These are phyloP conservation scores for Cantharellus cinnabarinus DNA, from an alignment of 768 basidiomycete species.

Conservation along the genomic window DNA sequence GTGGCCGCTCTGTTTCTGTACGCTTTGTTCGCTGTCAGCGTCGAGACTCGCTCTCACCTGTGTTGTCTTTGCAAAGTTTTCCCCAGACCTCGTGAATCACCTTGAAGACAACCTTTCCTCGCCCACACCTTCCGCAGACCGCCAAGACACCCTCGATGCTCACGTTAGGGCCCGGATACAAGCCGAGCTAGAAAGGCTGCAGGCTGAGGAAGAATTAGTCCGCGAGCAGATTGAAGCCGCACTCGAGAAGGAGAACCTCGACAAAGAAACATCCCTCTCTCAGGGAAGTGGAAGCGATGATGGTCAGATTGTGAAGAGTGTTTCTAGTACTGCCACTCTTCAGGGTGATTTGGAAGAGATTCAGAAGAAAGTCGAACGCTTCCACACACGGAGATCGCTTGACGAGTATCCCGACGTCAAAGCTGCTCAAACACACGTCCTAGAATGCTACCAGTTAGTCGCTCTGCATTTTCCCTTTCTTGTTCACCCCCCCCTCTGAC, in stretches of 20 bases:
- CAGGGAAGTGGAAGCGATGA: slow-evolving; percentile 2
- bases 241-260: slow-evolving; percentile 74
- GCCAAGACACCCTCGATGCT: slow-evolving; percentile 53
- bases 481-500: not conserved
- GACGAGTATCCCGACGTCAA: slow-evolving; percentile 36
- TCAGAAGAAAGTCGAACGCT: slow-evolving; percentile 48
- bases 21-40: not conserved
- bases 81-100: slow-evolving; percentile 61
- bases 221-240: slow-evolving; percentile 54
- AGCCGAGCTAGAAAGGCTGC: slow-evolving; percentile 42
- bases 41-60: not conserved
- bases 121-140: slow-evolving; percentile 38
- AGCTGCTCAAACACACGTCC: slow-evolving; percentile 35
- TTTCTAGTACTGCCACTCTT: slow-evolving; percentile 29
- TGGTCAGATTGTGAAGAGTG: slow-evolving; percentile 22
- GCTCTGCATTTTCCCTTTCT: not conserved
- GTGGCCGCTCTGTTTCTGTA: not conserved
- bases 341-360: slow-evolving; percentile 61
- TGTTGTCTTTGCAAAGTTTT: slow-evolving; percentile 32
- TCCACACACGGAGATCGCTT: slow-evolving; percentile 35
- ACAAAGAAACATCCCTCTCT: slow-evolving; percentile 40
- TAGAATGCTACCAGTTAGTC: slow-evolving; percentile 55
- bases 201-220: slow-evolving; percentile 47
- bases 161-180: slow-evolving; percentile 55
- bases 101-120: slow-evolving; percentile 45